Evolutionary conservation across 2,329 filamentous ascomycete species (phyloP).

Genomic region (Aspergillus ibericus): DNA sequence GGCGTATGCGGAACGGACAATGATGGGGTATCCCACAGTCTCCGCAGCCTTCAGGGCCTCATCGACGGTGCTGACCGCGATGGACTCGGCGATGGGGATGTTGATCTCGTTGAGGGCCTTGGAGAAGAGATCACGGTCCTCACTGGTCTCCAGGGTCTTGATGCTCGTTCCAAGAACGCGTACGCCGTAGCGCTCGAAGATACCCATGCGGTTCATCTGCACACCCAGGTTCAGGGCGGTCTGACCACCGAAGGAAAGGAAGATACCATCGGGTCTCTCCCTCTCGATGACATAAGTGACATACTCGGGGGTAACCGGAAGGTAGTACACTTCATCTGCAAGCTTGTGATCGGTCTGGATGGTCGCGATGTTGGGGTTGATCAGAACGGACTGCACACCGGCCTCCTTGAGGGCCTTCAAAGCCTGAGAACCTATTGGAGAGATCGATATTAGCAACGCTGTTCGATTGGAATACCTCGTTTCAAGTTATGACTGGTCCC

Average conservation of each 20-base stretch:
- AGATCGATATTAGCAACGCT: constrained; percentile 21
- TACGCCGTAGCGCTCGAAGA: constrained; percentile 93
- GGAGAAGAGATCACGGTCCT: constrained; percentile 94
- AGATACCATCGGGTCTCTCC: constrained; percentile 93
- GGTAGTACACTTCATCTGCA: constrained; percentile 96
- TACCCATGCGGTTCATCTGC: constrained; percentile 92
- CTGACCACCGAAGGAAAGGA: constrained; percentile 95
- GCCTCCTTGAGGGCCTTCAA: constrained; percentile 97
- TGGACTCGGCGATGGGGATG: constrained; percentile 95
- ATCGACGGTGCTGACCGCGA: constrained; percentile 86
- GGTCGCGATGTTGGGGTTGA: constrained; percentile 98
- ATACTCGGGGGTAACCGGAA: constrained; percentile 96
- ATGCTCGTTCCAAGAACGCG: constrained; percentile 95
- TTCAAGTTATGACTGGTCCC: no score
- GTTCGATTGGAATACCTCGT: neutral
- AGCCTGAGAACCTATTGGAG: constrained; percentile 76
- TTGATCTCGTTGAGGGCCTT: constrained; percentile 96
- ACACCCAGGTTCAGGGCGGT: constrained; percentile 96
- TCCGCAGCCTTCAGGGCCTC: constrained; percentile 87
- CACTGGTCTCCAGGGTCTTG: constrained; percentile 87
- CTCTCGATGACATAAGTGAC: constrained; percentile 96
- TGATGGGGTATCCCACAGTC: constrained; percentile 91
- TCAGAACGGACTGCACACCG: constrained; percentile 83
- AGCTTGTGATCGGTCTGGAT: constrained; percentile 97
- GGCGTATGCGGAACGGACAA: constrained; percentile 94